Conservation (phyloP, 768 basidiomycete species). For the Lactarius tabidus region DNA sequence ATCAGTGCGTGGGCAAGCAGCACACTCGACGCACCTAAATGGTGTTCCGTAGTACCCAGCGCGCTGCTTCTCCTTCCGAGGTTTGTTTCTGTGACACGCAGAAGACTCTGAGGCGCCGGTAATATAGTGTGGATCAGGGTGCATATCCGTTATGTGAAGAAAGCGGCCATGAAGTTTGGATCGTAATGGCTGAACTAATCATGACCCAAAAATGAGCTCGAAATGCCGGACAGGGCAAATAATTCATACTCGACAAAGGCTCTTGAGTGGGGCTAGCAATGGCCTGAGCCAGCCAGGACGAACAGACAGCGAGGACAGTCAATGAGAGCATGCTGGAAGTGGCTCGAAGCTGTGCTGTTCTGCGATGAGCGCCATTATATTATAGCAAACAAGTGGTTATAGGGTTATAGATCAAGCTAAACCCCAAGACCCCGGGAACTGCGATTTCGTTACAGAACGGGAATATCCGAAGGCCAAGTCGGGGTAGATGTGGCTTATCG, state of each 20-base stretch:
- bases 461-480: not conserved
- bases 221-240: not conserved
- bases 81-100: slow-evolving; percentile 62
- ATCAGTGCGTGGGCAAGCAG: not conserved
- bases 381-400: slow-evolving; percentile 2
- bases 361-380: not conserved
- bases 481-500: slow-evolving; percentile 5
- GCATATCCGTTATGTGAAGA: slow-evolving; percentile 80
- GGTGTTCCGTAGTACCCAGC: slow-evolving; percentile 66
- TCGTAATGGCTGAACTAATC: slow-evolving; percentile 5
- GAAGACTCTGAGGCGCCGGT: slow-evolving; percentile 49
- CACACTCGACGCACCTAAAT: slow-evolving; percentile 47
- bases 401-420: not conserved
- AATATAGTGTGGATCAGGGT: slow-evolving; percentile 70
- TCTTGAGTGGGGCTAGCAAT: slow-evolving; percentile 14
- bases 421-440: slow-evolving; percentile 5
- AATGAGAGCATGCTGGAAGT: slow-evolving; percentile 16
- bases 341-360: not conserved
- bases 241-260: slow-evolving; percentile 14
- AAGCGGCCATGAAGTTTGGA: slow-evolving; percentile 66
- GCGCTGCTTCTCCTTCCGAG: slow-evolving; percentile 48
- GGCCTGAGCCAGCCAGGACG: slow-evolving; percentile 3
- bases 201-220: not conserved
- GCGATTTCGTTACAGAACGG: not conserved
- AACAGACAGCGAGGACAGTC: not conserved